Base-by-base conservation (phyloP, 1,139 yeast species). In the Scheffersomyces segobiensis region DNA sequence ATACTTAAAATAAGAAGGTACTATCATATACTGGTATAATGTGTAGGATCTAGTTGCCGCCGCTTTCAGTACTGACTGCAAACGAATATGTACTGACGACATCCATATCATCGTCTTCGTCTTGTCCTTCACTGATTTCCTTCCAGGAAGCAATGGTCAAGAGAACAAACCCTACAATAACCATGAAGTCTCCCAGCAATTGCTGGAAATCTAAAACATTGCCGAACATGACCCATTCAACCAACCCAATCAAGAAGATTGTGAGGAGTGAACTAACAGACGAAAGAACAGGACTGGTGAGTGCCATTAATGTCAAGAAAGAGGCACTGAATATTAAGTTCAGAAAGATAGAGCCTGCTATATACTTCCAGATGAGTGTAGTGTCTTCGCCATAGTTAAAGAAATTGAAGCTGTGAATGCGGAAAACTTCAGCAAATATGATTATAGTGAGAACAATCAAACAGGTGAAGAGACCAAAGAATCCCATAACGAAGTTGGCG, bases 211-310 rank as follows among this genome's bases (percentile, higher is more conserved):
- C 78, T 62, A 87, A 75, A 5, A 66, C 72, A 50, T 86, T 83
- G 17, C 87, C 89, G 71, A 89, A 89, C n/a, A 89, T 66, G 3
- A 82, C 61, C 89, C 91, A 90, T 68, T 92, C 97, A 20, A 87
- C 88, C 3, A 90, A 57, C 0, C 97, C 97, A 53, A 92, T 96
- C 59, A 91, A 74, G 64, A 91, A 83, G 21, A 93, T 92, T 0
- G 97, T 90, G 56, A 91, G 78, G 59, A 92, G 74, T 0, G 97
- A 87, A 50, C 95, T 88, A 12, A 92, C 97, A 0, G 95, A 87
- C 1, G 96, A 89, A 55, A 92, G 79, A 1, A 92, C 97, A 0
- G 97, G 97, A 18, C 91, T 87, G 0, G 97, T 92, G 59, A 92
- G 80, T 0, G 97, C 88, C 89, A 91, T 90, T 63, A 92, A 77